Conservation (phyloP, 2,329 filamentous ascomycete genomes). For the Phaeoacremonium minimum region DNA sequence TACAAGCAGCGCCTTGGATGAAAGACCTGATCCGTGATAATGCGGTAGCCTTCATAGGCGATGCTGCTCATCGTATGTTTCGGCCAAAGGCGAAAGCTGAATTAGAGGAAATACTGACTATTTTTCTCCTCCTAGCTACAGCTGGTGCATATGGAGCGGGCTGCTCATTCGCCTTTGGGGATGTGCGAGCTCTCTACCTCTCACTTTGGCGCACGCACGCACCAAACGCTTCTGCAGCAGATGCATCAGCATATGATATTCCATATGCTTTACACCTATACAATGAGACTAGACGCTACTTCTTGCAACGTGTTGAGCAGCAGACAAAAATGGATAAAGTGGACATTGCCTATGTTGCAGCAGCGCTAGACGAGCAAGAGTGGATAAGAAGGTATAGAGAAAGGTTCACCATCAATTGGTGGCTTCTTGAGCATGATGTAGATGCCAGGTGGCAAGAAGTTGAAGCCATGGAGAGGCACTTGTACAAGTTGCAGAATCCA, state of each 20-base stretch:
- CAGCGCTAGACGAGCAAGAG: background rate
- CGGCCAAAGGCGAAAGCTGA: background rate
- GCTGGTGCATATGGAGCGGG: slow-evolving; percentile 4
- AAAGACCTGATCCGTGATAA: slow-evolving; percentile 2
- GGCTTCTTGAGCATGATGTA: slow-evolving; percentile 6
- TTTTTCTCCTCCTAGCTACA: slow-evolving; percentile 1
- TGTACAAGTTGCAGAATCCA: too few relatives aligned
- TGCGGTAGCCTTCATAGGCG: slow-evolving; percentile 5
- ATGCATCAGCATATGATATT: background rate
- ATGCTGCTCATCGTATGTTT: slow-evolving; percentile 7
- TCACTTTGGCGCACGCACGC: background rate
- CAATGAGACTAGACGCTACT: slow-evolving; percentile 3
- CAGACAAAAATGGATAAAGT: slow-evolving; percentile 1
- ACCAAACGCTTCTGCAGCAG: background rate
- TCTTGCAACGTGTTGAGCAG: slow-evolving; percentile 3
- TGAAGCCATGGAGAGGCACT: too few relatives aligned
- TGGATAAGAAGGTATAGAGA: slow-evolving; percentile 4
- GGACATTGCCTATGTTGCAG: background rate
- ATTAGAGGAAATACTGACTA: too few relatives aligned
- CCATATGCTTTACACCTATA: slow-evolving; percentile 1
- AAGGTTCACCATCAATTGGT: slow-evolving; percentile 3
- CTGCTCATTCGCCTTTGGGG: slow-evolving; percentile 5
- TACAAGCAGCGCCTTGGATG: slow-evolving; percentile 5
- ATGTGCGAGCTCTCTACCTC: slow-evolving; percentile 6
- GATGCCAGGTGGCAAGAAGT: slow-evolving; percentile 4